Conservation (phyloP, 2,329 filamentous ascomycete genomes). For the Ophiostoma montium region DNA sequence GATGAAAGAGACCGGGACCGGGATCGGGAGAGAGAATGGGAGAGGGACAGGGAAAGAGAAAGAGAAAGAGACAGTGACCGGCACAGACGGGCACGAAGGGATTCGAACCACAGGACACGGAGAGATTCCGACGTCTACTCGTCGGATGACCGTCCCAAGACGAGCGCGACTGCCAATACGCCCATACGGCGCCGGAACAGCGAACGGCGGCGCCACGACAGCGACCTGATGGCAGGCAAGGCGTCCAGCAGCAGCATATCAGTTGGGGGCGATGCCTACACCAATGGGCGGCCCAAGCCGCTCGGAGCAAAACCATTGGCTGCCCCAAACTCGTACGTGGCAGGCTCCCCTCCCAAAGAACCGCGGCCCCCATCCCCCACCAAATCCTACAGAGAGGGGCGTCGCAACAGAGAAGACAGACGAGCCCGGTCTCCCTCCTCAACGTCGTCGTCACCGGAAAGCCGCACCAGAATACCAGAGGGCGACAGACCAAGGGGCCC, state of each 20-base stretch:
- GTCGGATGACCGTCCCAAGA: slow-evolving; percentile 25
- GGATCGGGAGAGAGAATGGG: background rate
- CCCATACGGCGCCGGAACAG: slow-evolving; percentile 16
- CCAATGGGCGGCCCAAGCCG: slow-evolving; percentile 18
- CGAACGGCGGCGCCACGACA: slow-evolving; percentile 22
- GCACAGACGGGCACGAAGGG: slow-evolving; percentile 16
- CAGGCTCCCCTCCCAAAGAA: slow-evolving; percentile 1
- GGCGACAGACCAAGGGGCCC: slow-evolving; percentile 11
- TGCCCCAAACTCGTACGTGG: slow-evolving; percentile 15
- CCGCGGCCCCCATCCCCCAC: slow-evolving; percentile 1
- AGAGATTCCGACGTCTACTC: slow-evolving; percentile 22
- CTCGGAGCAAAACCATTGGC: slow-evolving; percentile 23
- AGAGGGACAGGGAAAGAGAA: slow-evolving; percentile 5
- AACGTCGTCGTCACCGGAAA: slow-evolving; percentile 18
- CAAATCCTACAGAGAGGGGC: slow-evolving; percentile 3
- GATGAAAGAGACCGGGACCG: background rate
- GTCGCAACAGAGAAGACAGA: slow-evolving; percentile 13
- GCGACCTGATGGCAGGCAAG: slow-evolving; percentile 14
- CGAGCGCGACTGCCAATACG: slow-evolving; percentile 8
- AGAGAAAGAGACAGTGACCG: slow-evolving; percentile 3
- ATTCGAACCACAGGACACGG: slow-evolving; percentile 16
- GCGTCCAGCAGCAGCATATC: slow-evolving; percentile 7
- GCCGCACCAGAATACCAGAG: slow-evolving; percentile 4
- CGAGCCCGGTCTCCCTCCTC: slow-evolving; percentile 18
- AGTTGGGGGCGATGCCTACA: slow-evolving; percentile 11